phyloP scores from a whole-genome alignment of 2,329 filamentous ascomycete genomes.

The Elsinoe perseae region DNA sequence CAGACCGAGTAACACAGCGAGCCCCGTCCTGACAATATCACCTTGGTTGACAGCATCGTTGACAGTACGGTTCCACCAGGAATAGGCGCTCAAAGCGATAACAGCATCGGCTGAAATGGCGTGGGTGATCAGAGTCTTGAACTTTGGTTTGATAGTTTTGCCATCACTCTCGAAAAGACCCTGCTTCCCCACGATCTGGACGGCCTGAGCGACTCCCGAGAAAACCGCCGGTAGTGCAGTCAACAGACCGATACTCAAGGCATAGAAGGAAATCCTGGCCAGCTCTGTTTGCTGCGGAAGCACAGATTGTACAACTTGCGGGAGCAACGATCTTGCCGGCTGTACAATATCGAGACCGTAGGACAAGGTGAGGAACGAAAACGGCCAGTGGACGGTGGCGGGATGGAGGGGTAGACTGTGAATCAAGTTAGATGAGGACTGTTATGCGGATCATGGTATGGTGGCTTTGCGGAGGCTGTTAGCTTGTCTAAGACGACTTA shows the following conservation, averaged over 20 bases:
- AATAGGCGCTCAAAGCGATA: slow-evolving; percentile 33
- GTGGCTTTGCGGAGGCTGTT: background rate
- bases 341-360: slow-evolving; percentile 37
- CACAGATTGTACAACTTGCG: slow-evolving; percentile 26
- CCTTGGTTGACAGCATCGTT: slow-evolving; percentile 23
- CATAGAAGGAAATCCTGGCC: slow-evolving; percentile 38
- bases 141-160: slow-evolving; percentile 33
- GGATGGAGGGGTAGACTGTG: slow-evolving; percentile 36
- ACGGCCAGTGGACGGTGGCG: slow-evolving; percentile 39
- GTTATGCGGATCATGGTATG: background rate
- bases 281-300: slow-evolving; percentile 31
- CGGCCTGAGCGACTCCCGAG: slow-evolving; percentile 32
- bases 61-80: slow-evolving; percentile 38
- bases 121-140: slow-evolving; percentile 36
- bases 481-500: background rate
- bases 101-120: slow-evolving; percentile 38
- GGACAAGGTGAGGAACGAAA: slow-evolving; percentile 38
- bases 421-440: background rate
- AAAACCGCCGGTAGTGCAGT: slow-evolving; percentile 29
- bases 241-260: slow-evolving; percentile 35
- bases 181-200: slow-evolving; percentile 37
- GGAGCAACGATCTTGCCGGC: slow-evolving; percentile 29
- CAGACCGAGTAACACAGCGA: slow-evolving; percentile 31
- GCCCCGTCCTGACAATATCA: slow-evolving; percentile 30
- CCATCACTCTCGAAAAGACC: slow-evolving; percentile 34